These are phyloP conservation scores for Leucosporidium yakuticum DNA, from an alignment of 768 basidiomycete genomes.

Conservation along the genomic window DNA sequence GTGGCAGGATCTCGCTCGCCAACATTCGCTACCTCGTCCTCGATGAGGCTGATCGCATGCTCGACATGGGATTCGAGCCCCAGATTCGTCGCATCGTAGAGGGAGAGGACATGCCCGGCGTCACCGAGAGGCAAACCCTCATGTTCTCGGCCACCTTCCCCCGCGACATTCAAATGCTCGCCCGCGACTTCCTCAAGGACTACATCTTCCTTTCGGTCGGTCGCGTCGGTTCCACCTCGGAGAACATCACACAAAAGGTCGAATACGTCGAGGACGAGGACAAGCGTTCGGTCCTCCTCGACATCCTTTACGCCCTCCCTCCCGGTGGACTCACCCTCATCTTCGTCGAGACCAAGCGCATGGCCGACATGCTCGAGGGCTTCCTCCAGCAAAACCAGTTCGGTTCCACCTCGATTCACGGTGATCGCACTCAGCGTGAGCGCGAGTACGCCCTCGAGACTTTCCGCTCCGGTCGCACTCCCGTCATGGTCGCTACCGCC, in stretches of 20 bases:
- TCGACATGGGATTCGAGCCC: slow-evolving; percentile 99
- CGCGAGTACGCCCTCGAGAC: slow-evolving; percentile 92
- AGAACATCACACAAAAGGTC: slow-evolving; percentile 95
- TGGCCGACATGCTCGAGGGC: slow-evolving; percentile 97
- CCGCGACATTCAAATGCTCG: slow-evolving; percentile 94
- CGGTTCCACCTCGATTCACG: slow-evolving; percentile 93
- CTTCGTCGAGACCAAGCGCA: slow-evolving; percentile 98
- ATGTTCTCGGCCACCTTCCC: slow-evolving; percentile 99
- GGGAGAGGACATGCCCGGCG: slow-evolving; percentile 96
- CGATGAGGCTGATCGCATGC: slow-evolving; percentile 99
- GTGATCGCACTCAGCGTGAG: slow-evolving; percentile 94
- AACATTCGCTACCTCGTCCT: slow-evolving; percentile 97
- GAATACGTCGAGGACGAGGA: slow-evolving; percentile 97
- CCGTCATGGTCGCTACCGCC: slow-evolving; percentile 94
- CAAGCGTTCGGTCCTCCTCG: slow-evolving; percentile 93
- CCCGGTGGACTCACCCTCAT: slow-evolving; percentile 79
- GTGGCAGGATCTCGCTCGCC: slow-evolving; percentile 89
- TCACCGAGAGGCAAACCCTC: slow-evolving; percentile 85
- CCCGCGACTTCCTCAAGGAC: slow-evolving; percentile 93
- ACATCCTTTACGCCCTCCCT: slow-evolving; percentile 75
- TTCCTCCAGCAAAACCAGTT: slow-evolving; percentile 78
- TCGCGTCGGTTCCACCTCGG: slow-evolving; percentile 94
- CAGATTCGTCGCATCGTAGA: slow-evolving; percentile 98
- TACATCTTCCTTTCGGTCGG: slow-evolving; percentile 99
- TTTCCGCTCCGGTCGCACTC: slow-evolving; percentile 90